A percentile compares a stretch with the other conserved stretches of the same genome.
phyloP scores from a whole-genome alignment of 805 yeast genomes.

The Zygosaccharomyces pseudorouxii region DNA sequence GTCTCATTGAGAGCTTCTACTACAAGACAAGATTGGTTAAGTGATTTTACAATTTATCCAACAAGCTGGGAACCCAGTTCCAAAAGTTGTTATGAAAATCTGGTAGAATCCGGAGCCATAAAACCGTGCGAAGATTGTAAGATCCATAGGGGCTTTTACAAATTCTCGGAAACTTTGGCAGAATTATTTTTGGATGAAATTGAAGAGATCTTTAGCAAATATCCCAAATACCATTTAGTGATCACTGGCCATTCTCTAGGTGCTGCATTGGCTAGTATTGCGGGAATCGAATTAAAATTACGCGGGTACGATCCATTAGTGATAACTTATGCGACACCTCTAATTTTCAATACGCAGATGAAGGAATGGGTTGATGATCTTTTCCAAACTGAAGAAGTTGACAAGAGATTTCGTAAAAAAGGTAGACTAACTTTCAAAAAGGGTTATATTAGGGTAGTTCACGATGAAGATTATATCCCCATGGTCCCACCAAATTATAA shows the following conservation, averaged over 20 bases:
- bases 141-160: constrained; percentile 63
- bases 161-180: constrained; percentile 42
- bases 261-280: constrained; percentile 61
- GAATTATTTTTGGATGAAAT: constrained; percentile 38
- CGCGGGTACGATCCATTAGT: constrained; percentile 52
- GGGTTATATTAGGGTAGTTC: constrained; percentile 54
- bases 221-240: constrained; percentile 47
- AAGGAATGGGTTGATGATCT: constrained; percentile 48
- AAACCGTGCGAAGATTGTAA: constrained; percentile 46
- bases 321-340: constrained; percentile 60
- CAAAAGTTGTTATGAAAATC: constrained; percentile 19
- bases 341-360: constrained; percentile 52
- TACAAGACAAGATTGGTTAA: constrained; percentile 55
- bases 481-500: constrained; percentile 49
- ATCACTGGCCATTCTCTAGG: constrained; percentile 75
- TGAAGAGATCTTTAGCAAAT: constrained; percentile 30
- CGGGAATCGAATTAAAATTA: constrained; percentile 56
- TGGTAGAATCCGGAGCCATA: constrained; percentile 21
- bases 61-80: constrained; percentile 46
- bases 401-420: constrained; percentile 19
- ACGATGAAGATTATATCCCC: constrained; percentile 56
- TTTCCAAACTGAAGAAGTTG: constrained; percentile 40
- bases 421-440: constrained; percentile 26
- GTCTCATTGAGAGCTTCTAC: constrained; percentile 63
- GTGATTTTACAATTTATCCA: constrained; percentile 50